Percentiles rank a stretch among this genome's conserved stretches.
phyloP scores from a whole-genome alignment of 257 asterid species.

The Solanum chaucha region DNA sequence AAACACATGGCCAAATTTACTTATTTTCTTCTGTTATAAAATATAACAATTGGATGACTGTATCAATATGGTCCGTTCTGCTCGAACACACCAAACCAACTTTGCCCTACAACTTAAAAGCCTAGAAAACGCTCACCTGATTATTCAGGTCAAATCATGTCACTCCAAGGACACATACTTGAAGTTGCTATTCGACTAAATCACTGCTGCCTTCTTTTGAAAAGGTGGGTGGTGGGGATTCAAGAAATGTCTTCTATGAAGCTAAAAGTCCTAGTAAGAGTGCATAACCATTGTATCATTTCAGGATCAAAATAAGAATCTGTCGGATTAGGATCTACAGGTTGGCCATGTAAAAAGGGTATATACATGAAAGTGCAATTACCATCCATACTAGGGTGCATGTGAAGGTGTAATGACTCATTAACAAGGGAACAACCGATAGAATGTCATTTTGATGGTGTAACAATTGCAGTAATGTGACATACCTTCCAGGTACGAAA shows the following conservation, averaged over 20 bases:
- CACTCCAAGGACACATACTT: background rate
- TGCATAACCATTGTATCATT: background rate
- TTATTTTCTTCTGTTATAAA: background rate
- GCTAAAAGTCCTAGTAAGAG: background rate
- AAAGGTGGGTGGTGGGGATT: background rate
- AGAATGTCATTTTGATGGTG: background rate
- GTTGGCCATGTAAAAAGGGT: background rate
- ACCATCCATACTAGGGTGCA: background rate
- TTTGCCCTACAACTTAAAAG: background rate
- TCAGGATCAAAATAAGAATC: background rate
- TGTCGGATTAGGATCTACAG: background rate
- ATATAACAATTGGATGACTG: background rate
- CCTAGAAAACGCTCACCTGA: background rate
- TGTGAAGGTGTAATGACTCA: background rate
- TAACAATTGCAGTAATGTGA: background rate
- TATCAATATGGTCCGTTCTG: background rate
- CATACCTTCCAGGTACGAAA: conserved; percentile 91
- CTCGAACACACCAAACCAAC: background rate
- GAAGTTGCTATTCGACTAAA: background rate
- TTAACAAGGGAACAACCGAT: background rate
- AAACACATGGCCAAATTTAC: background rate
- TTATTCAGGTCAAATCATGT: background rate
- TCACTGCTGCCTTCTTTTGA: background rate
- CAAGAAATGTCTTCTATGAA: background rate
- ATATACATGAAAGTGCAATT: background rate